phyloP scores from a whole-genome alignment of 331 rosid genomes.

The Quercus tomentella region DNA sequence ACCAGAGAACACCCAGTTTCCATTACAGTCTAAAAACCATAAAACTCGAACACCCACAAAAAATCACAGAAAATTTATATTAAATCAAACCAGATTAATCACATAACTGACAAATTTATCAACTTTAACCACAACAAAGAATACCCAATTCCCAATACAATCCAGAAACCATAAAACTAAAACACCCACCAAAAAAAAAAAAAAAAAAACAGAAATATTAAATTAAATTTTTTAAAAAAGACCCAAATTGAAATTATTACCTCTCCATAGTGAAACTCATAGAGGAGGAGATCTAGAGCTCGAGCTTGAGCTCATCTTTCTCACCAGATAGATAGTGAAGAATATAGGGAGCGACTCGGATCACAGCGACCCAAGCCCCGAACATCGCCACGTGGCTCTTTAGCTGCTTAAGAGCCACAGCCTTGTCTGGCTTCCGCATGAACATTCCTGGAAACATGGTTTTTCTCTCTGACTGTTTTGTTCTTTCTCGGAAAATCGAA shows the following conservation, averaged over 20 bases:
- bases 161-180: not conserved
- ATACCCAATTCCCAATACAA: not conserved
- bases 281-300: conserved; percentile 33
- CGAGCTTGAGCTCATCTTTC: conserved; percentile 78
- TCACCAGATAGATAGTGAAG: conserved; percentile 67
- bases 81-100: too few relatives aligned
- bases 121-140: not conserved
- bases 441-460: conserved; percentile 94
- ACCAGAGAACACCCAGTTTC: not conserved
- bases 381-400: conserved; percentile 72
- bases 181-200: not conserved
- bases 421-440: conserved; percentile 91
- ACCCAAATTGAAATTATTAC: conserved; percentile 5
- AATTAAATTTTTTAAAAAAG: not conserved
- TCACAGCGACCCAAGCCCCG: conserved; percentile 76
- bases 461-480: not conserved
- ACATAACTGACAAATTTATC: not conserved
- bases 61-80: not conserved
- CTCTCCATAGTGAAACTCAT: not conserved
- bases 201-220: not conserved
- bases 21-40: not conserved
- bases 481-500: not conserved
- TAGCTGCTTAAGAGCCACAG: conserved; percentile 82
- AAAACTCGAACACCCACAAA: not conserved
- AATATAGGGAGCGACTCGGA: conserved; percentile 76